Evolutionary conservation across 768 basidiomycete species (phyloP), one percentile per base, ranked within the genome.

Genomic region (Pisolithus microcarpus): DNA sequence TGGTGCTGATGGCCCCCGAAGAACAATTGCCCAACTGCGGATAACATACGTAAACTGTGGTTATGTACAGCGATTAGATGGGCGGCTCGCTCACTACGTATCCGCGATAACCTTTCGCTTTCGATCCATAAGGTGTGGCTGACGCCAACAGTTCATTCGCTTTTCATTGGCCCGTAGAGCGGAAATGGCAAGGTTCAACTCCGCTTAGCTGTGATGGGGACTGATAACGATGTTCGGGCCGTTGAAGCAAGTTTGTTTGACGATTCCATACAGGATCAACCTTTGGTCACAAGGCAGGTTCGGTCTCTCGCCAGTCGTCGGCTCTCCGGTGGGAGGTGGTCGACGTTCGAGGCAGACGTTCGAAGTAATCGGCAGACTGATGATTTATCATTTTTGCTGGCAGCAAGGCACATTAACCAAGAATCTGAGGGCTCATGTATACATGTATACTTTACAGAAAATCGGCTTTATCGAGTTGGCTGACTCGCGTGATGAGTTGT

Each of bases 31-130:
- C 46, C 44, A 51, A 42, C 38, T 55, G 42, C 42, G 57, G 46
- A 43, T 11, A 26, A 34, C 45, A 49, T 65, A 52, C 56, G 56
- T 67, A 61, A 66, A 58, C 53, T 36, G 65, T 63, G 57, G n/a
- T 58, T 28, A 43, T 48, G 52, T 39, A 48, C 54, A 43, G 36
- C 46, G 56, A 52, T 54, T 57, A 55, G 57, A 62, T 60, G 59
- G 56, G 57, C 58, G 57, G 43, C 52, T 60, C 39, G 38, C 46
- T 24, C 55, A 49, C 42, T 21, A 26, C 26, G 26, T 30, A 37
- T 49, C 48, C 49, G 49, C 53, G 59, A 50, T 58, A 54, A 11
- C 28, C 21, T 47, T 43, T 38, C 23, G 30, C 39, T 11, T 61
- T 59, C 61, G 59, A 67, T 65, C 58, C 61, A 65, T 46, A 38